phyloP scores from a whole-genome alignment of 108 stramenopile genomes.

The Pinguiococcus pyrenoidosus region DNA sequence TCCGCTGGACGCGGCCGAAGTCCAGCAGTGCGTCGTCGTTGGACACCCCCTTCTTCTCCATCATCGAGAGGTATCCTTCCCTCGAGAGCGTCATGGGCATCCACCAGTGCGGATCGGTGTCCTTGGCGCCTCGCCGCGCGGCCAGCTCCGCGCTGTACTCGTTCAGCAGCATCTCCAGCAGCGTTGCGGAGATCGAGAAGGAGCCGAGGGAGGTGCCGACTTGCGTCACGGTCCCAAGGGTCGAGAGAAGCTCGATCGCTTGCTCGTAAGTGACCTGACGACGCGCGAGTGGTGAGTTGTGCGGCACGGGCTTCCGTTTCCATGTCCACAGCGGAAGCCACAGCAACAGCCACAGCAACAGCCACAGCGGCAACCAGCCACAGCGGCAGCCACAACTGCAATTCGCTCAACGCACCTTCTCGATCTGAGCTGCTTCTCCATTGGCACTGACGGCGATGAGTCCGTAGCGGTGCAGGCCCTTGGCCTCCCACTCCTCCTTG shows the following conservation, averaged over 20 bases:
- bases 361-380: too few species aligned
- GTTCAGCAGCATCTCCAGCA: conserved; percentile 60
- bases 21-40: too few species aligned
- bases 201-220: conserved; percentile 86
- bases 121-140: conserved; percentile 68
- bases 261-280: conserved; percentile 84
- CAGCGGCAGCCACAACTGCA: too few species aligned
- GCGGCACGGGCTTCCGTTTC: too few species aligned
- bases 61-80: too few species aligned
- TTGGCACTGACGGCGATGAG: conserved; percentile 75
- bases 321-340: too few species aligned
- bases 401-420: too few species aligned
- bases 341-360: too few species aligned
- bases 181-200: conserved; percentile 71
- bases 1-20: conserved; percentile 61
- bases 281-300: too few species aligned
- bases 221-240: conserved; percentile 62
- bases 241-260: conserved; percentile 68
- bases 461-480: conserved; percentile 92
- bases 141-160: conserved; percentile 68
- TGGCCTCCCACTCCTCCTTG: conserved; percentile 70
- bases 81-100: too few species aligned
- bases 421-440: conserved; percentile 90
- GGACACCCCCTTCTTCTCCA: conserved; percentile 32
- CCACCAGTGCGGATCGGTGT: conserved; percentile 94